These are phyloP conservation scores for Boletus patriciae DNA, from an alignment of 768 basidiomycete species.

Conservation along the genomic window DNA sequence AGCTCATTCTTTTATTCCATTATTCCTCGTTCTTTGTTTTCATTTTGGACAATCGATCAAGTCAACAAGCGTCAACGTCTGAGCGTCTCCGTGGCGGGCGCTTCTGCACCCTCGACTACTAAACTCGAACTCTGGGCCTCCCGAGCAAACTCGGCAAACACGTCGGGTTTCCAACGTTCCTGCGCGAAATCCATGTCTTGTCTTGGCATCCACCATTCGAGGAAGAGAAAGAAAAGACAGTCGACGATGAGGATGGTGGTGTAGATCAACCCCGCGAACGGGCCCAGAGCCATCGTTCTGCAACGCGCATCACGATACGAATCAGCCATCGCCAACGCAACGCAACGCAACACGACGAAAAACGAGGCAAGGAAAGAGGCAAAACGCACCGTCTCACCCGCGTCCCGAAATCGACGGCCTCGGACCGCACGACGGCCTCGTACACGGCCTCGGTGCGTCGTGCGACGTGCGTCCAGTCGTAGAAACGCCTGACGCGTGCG, in stretches of 20 bases:
- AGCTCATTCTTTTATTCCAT: constrained; percentile 17
- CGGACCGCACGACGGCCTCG: constrained; percentile 56
- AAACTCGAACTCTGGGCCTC: background rate
- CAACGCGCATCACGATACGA: too few relatives aligned
- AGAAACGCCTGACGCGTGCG: constrained; percentile 75
- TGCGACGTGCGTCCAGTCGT: constrained; percentile 82
- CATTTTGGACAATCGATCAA: constrained; percentile 7
- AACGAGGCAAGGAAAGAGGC: background rate
- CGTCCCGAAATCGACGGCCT: constrained; percentile 71
- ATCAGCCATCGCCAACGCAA: background rate
- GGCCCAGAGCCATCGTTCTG: constrained; percentile 76
- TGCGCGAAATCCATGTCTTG: constrained; percentile 75
- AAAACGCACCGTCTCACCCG: constrained; percentile 66
- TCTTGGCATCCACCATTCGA: constrained; percentile 84
- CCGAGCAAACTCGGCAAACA: constrained; percentile 20
- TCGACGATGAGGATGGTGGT: constrained; percentile 86
- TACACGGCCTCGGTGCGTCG: constrained; percentile 85
- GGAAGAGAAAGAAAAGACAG: constrained; percentile 79
- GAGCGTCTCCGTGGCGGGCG: background rate
- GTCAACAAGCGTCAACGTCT: background rate
- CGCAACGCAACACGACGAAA: too few relatives aligned
- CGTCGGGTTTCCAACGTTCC: constrained; percentile 54
- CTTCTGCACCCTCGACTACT: background rate
- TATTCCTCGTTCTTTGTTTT: constrained; percentile 21
- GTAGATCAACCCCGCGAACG: constrained; percentile 83